phyloP scores from a whole-genome alignment of 805 yeast genomes.

The Cyberlindnera mrakii region DNA sequence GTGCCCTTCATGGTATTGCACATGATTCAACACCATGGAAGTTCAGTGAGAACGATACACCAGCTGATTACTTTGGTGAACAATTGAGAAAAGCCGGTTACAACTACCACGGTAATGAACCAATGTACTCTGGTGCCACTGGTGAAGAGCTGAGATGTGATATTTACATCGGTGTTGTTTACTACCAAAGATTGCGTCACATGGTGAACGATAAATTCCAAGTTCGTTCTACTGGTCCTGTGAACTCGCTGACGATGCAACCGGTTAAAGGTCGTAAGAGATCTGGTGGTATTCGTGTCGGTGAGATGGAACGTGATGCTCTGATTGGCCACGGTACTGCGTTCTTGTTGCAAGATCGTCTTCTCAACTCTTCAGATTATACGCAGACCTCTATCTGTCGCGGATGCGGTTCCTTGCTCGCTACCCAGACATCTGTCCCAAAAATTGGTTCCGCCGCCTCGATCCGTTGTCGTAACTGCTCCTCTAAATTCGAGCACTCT shows the following conservation, averaged over 20 bases:
- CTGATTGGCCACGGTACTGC: constrained; percentile 98
- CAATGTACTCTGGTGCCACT: constrained; percentile 97
- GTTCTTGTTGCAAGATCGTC: constrained; percentile 86
- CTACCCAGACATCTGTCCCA: constrained; percentile 88
- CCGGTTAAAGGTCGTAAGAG: constrained; percentile 99
- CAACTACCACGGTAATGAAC: constrained; percentile 97
- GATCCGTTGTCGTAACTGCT: constrained; percentile 87
- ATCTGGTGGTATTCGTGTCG: constrained; percentile 98
- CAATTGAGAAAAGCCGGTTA: constrained; percentile 85
- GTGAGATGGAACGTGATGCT: constrained; percentile 99
- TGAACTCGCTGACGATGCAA: constrained; percentile 94
- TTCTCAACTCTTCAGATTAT: constrained; percentile 92
- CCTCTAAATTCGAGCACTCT: constrained; percentile 59
- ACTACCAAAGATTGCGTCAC: constrained; percentile 96
- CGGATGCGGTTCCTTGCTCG: constrained; percentile 84
- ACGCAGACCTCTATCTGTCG: constrained; percentile 88
- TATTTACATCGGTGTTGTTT: constrained; percentile 94
- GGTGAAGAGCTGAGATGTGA: constrained; percentile 97
- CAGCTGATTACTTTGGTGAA: constrained; percentile 96
- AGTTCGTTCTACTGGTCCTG: constrained; percentile 98
- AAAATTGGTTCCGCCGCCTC: constrained; percentile 77
- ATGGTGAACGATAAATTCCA: constrained; percentile 99
- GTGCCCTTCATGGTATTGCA: constrained; percentile 95
- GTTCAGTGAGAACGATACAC: constrained; percentile 86
- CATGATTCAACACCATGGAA: constrained; percentile 98